Evolutionary conservation across 768 basidiomycete species (phyloP), one percentile per base, ranked within the genome.

Genomic region (Boletus rubroflammeus): DNA sequence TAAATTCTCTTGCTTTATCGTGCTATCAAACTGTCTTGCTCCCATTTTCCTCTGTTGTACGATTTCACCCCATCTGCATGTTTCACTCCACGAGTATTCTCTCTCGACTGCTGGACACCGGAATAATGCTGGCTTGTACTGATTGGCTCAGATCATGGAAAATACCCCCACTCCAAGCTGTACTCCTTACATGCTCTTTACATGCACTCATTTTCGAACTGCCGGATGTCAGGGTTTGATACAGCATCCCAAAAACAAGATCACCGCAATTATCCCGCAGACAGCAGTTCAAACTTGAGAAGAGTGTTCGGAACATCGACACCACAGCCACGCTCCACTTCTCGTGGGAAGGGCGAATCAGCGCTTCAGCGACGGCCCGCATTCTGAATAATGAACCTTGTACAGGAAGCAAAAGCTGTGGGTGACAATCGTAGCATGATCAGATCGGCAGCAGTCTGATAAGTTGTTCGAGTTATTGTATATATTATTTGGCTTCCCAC

Each of bases 151-250:
- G 4, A 25, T 51, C 47, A 63, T 29, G 61, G 58, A 66, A 56
- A 55, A 63, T 55, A 52, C 54, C 62, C 59, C 31, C 58, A 61
- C 34, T 29, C 50, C 57, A 65, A 54, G 50, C 55, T 67, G 63
- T 66, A 66, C 32, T 53, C 32, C 41, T 55, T 64, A 55, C 56
- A 34, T 34, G 11, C 13, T 5, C 13, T 14, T 32, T 32, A 32
- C 32, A 62, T 54, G 32, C 40, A 9, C 34, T 46, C 46, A 38
- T 51, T 47, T 31, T 39, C 1, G 6, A 3, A 6, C 3, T 26
- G 36, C 10, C 11, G 19, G 34, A 38, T 17, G 31, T 50, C 21
- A 36, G 5, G 45, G 29, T 9, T 32, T 25, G 23, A 41, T 29
- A 58, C 45, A 53, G 53, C 48, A 55, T 48, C n/a, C n/a, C 28